These are phyloP conservation scores for Coemansia sp. DNA, from an alignment of 192 early-diverging fungal genomes.

Conservation along the genomic window DNA sequence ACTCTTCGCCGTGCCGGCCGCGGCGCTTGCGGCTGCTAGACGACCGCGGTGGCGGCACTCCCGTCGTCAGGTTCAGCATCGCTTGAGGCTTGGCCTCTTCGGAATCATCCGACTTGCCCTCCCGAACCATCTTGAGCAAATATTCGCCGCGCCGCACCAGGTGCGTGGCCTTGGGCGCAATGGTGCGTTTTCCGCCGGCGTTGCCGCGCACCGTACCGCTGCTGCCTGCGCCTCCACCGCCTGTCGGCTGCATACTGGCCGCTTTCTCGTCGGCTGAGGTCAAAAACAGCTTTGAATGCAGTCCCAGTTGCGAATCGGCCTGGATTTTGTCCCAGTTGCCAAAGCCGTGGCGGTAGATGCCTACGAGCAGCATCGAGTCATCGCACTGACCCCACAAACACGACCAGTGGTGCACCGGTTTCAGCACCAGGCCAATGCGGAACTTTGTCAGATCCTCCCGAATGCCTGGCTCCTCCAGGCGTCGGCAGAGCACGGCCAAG, in stretches of 20 bases:
- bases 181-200: slow-evolving; percentile 36
- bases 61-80: slow-evolving; percentile 8
- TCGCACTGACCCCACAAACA: slow-evolving; percentile 85
- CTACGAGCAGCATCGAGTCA: slow-evolving; percentile 93
- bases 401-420: slow-evolving; percentile 81
- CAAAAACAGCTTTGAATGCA: slow-evolving; percentile 84
- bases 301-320: slow-evolving; percentile 70
- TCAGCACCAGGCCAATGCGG: slow-evolving; percentile 71
- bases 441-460: slow-evolving; percentile 64
- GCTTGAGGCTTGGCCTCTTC: slow-evolving; percentile 49
- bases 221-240: slow-evolving; percentile 11
- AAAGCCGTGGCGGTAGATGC: slow-evolving; percentile 91
- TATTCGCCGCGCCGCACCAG: slow-evolving; percentile 87
- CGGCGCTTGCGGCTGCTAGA: slow-evolving; percentile 30
- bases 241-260: slow-evolving; percentile 33
- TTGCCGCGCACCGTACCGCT: slow-evolving; percentile 2
- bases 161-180: slow-evolving; percentile 78
- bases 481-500: slow-evolving; percentile 59
- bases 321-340: slow-evolving; percentile 87
- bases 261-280: slow-evolving; percentile 50
- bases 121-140: slow-evolving; percentile 77
- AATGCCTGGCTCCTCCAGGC: slow-evolving; percentile 54
- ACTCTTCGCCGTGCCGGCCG: slow-evolving; percentile 27
- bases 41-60: slow-evolving; percentile 4
- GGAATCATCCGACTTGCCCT: no score